Base-by-base conservation (phyloP, 1,284 basidiomycete species). In the Puccinia hordei region DNA sequence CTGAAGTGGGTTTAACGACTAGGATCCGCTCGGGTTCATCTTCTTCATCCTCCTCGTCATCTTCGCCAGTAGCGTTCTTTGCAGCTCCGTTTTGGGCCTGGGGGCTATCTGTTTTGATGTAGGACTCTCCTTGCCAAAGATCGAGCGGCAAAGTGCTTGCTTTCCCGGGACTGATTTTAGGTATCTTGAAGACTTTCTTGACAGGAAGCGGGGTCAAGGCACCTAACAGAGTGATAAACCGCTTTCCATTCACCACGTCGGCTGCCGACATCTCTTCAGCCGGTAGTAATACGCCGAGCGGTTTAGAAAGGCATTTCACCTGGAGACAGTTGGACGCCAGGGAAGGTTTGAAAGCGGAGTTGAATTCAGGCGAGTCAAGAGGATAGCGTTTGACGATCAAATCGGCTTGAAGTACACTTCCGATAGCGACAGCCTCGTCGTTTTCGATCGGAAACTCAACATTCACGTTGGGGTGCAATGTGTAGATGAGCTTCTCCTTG, bases 381-480 rank as follows among this genome's bases (percentile, higher is more conserved):
- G 92, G 87, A 15, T 86, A 86, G 13, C 59, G 68, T n/a, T 80
- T 72, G 33, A 88, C 86, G 69, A 95, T 88, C 77, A 94, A 86
- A 72, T 90, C 89, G 6, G 94, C 94, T 86, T 98, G 94, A 57
- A 95, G 86, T 6, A 93, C 95, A 83, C 92, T 92, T 30, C 96
- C 97, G 59, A 93, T 88, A 9, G 95, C 92, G 38, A 99, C 89
- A 78, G 95, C 90, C 81, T 95, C 92, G 65, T 93, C 93, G 0
- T 96, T 93, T 86, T 98, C 95, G 68, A 90, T 87, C 22, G 87
- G 90, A 88, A 81, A 89, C 84, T 79, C 65, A 2, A 79, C 55
- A 35, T 79, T 44, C 24, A 88, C 88, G 81, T 87, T 85, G 82
- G 87, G 84, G 53, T 87, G 87, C 51, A 86, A 86, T 19, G 89